These are phyloP conservation scores for Tillandsia leiboldiana DNA, from an alignment of 176 grass and related monocot genomes.

Conservation along the genomic window DNA sequence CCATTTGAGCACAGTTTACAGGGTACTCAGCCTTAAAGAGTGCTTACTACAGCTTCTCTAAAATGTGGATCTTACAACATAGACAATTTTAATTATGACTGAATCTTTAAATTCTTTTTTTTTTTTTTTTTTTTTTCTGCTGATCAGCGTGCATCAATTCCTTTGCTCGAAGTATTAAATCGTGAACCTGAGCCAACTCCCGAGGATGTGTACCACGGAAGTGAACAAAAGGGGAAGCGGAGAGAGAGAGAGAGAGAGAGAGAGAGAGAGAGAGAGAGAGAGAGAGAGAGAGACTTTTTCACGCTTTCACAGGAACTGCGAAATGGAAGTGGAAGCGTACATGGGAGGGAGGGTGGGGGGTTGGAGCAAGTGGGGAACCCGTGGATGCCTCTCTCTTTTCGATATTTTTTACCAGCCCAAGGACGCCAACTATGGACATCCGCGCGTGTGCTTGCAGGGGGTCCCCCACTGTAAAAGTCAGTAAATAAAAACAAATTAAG, in stretches of 20 bases:
- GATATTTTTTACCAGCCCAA: neutral
- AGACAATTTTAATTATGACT: no score
- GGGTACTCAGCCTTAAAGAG: no score
- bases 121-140: no score
- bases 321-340: neutral
- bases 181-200: neutral
- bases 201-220: neutral
- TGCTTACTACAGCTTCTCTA: no score
- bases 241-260: neutral
- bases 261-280: neutral
- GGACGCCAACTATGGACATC: neutral
- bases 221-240: neutral
- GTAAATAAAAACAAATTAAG: neutral
- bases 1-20: no score
- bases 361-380: neutral
- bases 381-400: neutral
- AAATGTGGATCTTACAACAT: no score
- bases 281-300: neutral
- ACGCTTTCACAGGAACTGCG: neutral
- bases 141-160: no score
- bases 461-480: neutral
- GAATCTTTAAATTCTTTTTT: no score
- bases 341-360: no score
- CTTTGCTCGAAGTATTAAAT: neutral
- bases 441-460: neutral